Conservation (phyloP, 1,139 yeast species). For the Scheffersomyces lignicola region DNA sequence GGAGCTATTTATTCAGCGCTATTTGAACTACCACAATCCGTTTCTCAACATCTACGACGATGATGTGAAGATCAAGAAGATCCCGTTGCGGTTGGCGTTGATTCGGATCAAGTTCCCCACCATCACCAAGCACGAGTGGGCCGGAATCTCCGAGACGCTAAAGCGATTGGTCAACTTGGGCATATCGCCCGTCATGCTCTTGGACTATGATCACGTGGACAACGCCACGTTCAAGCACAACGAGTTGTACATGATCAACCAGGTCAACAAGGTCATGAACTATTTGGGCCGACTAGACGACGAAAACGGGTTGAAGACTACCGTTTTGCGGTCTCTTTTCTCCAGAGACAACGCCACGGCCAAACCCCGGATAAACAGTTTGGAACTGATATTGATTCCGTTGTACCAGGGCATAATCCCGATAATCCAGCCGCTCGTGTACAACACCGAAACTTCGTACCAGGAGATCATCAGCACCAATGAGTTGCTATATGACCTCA, state of each 20-base stretch:
- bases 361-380: slow-evolving; percentile 18
- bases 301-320: slow-evolving; percentile 26
- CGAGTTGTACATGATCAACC: slow-evolving; percentile 33
- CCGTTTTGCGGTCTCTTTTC: slow-evolving; percentile 32
- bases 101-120: slow-evolving; percentile 45
- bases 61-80: slow-evolving; percentile 27
- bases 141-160: slow-evolving; percentile 50
- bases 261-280: slow-evolving; percentile 32
- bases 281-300: slow-evolving; percentile 24
- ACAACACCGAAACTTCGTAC: slow-evolving; percentile 30
- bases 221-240: slow-evolving; percentile 29
- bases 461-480: slow-evolving; percentile 38
- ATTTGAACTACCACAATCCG: slow-evolving; percentile 35
- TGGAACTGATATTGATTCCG: slow-evolving; percentile 41
- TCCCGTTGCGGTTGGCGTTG: slow-evolving; percentile 53
- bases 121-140: slow-evolving; percentile 32
- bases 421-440: slow-evolving; percentile 59
- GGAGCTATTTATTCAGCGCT: slow-evolving; percentile 40
- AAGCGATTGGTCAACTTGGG: slow-evolving; percentile 53
- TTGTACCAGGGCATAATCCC: slow-evolving; percentile 55
- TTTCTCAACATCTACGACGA: slow-evolving; percentile 31
- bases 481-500: slow-evolving; percentile 27
- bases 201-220: slow-evolving; percentile 37
- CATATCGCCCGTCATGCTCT: slow-evolving; percentile 32
- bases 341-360: slow-evolving; percentile 13